Base-by-base conservation (phyloP, 805 yeast species). In the Isabelozyma rhagii region DNA sequence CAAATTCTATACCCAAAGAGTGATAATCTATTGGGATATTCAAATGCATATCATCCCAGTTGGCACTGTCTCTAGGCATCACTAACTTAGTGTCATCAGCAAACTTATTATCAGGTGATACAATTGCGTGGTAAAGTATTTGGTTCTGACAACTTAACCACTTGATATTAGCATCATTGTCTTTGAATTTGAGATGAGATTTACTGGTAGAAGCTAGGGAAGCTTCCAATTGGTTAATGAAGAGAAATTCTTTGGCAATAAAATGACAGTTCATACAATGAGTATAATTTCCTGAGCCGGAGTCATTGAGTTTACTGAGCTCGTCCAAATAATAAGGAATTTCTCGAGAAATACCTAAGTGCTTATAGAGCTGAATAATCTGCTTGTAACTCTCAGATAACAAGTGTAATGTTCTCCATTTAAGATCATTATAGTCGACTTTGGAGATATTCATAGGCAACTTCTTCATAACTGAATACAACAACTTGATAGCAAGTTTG, bases 341-440 rank as follows among this genome's bases (percentile, higher is more conserved):
- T 48, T 86, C 90, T 53, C 80, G 81, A 0, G 83, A 67, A 3
- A 83, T 58, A 0, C 92, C 91, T 39, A 81, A 59, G 38, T 73
- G 77, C 13, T 72, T 64, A 47, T 75, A 70, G 0, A 70, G 57
- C 3, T 69, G 61, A 18, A 82, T 64, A 25, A 81, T 63, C 3
- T 50, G 48, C 6, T 66, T 62, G 54, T 80, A 81, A 3, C 79
- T 55, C 4, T 62, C 56, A 10, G 72, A 57, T 34, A 82, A 58
- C 11, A 61, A 53, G 1, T 49, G 51, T 0, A 77, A 61, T 2
- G 80, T 61, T 25, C 61, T 62, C 66, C 78, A 65, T 52, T 74
- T 75, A 3, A 71, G 46, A 2, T 62, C 52, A 48, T 66, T 45
- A 34, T 63, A 44, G 46, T 56, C 10, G 51, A 53, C 28, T 55